Conservation (phyloP, 2,329 filamentous ascomycete species). For the Fusarium oligoseptatum region DNA sequence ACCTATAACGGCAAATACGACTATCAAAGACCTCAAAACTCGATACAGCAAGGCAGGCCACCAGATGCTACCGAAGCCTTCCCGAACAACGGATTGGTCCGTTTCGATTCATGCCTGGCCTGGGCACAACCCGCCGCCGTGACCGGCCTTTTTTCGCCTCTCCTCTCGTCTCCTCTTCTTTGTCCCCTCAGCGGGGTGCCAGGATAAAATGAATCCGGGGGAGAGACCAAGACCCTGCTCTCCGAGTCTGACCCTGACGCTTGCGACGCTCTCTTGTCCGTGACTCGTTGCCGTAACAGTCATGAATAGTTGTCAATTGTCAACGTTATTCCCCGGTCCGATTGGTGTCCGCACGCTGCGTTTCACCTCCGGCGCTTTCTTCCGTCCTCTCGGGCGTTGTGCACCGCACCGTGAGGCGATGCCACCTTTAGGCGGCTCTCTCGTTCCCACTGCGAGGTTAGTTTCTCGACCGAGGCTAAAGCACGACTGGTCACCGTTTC, state of each 20-base stretch:
- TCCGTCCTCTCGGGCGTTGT: constrained; percentile 4
- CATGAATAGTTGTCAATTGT: constrained; percentile 26
- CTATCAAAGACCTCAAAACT: constrained; percentile 25
- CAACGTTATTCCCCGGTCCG: constrained; percentile 31
- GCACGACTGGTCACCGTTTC: constrained; percentile 17
- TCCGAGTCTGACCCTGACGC: constrained; percentile 2
- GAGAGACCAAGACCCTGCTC: constrained; percentile 15
- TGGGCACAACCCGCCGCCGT: constrained; percentile 12
- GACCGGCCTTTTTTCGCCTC: constrained; percentile 14
- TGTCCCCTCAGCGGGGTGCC: constrained; percentile 7
- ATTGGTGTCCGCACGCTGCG: constrained; percentile 31
- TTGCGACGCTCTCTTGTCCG: background rate
- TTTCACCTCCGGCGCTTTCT: constrained; percentile 29
- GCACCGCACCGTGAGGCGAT: background rate
- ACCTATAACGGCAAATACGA: constrained; percentile 31
- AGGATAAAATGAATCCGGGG: constrained; percentile 37
- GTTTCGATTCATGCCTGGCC: constrained; percentile 12
- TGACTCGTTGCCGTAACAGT: constrained; percentile 11
- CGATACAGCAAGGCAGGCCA: constrained; percentile 19
- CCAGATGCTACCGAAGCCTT: constrained; percentile 32
- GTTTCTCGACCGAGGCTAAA: constrained; percentile 5
- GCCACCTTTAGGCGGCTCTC: constrained; percentile 4
- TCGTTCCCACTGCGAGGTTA: background rate
- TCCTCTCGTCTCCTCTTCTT: background rate
- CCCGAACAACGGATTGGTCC: constrained; percentile 20